These are phyloP conservation scores for Phragmites australis DNA, from an alignment of 176 grass and related monocot genomes.

Conservation along the genomic window DNA sequence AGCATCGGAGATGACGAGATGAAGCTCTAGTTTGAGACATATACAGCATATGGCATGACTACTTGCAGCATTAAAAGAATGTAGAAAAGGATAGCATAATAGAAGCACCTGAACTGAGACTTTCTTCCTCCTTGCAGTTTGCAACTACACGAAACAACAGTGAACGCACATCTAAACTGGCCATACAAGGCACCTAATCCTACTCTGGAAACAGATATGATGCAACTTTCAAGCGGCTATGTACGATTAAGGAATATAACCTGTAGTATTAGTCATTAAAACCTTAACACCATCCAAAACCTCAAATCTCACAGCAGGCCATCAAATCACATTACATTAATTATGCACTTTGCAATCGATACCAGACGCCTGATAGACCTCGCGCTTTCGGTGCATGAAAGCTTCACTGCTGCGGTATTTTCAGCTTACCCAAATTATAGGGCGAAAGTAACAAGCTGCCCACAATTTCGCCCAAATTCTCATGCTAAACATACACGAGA, in stretches of 20 bases:
- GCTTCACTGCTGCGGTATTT: neutral
- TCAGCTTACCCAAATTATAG: constrained; percentile 16
- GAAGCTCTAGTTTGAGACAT: constrained; percentile 9
- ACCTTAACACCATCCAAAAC: constrained; percentile 11
- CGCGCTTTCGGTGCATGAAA: neutral
- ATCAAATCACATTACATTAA: neutral
- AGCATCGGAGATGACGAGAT: neutral
- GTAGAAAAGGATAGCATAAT: neutral
- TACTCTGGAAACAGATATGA: neutral
- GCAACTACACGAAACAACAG: neutral
- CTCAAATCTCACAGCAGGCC: neutral
- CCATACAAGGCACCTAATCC: neutral
- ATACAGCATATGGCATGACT: constrained; percentile 15
- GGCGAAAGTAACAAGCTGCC: neutral
- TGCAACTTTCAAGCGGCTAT: constrained; percentile 13
- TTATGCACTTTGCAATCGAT: neutral
- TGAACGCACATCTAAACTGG: constrained; percentile 12
- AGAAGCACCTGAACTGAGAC: neutral
- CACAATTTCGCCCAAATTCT: neutral
- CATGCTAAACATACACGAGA: neutral
- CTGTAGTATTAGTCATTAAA: constrained; percentile 5
- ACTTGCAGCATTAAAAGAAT: constrained; percentile 10
- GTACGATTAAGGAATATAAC: neutral
- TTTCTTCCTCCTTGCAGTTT: neutral
- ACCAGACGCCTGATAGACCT: neutral